These are phyloP conservation scores for Acorus gramineus DNA, from an alignment of 106 monocot species.

Conservation along the genomic window DNA sequence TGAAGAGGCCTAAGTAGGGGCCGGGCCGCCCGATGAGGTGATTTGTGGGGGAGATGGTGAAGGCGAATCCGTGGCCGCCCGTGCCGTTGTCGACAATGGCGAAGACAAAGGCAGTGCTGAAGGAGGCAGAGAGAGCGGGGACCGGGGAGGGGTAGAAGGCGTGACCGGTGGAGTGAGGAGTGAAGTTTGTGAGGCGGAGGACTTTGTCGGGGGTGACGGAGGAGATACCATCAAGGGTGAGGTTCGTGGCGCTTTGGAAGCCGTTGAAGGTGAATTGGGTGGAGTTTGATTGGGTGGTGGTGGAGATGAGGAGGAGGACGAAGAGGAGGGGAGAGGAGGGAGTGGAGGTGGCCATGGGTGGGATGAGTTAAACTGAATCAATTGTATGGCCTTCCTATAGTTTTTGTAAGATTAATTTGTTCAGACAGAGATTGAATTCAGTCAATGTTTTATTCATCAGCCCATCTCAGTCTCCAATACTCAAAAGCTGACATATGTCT, in stretches of 20 bases:
- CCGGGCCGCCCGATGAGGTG: background rate
- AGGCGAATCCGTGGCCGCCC: constrained; percentile 4
- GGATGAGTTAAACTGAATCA: no score
- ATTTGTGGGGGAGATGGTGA: background rate
- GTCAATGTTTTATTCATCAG: no score
- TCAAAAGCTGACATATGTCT: no score
- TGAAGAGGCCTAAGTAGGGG: constrained; percentile 6
- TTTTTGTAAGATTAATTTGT: no score
- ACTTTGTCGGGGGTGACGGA: background rate
- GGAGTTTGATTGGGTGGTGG: no score
- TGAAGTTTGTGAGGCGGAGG: constrained; percentile 13
- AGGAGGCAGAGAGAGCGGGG: background rate
- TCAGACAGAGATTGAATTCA: no score
- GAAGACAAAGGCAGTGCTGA: constrained; percentile 13
- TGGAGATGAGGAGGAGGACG: no score
- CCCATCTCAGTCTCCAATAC: no score
- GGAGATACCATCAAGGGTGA: background rate
- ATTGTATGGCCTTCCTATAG: no score
- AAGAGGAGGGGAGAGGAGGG: no score
- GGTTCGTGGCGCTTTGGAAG: constrained; percentile 1
- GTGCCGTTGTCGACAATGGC: background rate
- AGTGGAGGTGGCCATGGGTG: no score
- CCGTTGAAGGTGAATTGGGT: constrained; percentile 9
- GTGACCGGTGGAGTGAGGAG: background rate
- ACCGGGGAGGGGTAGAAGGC: constrained; percentile 9